These are phyloP conservation scores for Spathaspora girioi DNA, from an alignment of 805 yeast species.

Conservation along the genomic window DNA sequence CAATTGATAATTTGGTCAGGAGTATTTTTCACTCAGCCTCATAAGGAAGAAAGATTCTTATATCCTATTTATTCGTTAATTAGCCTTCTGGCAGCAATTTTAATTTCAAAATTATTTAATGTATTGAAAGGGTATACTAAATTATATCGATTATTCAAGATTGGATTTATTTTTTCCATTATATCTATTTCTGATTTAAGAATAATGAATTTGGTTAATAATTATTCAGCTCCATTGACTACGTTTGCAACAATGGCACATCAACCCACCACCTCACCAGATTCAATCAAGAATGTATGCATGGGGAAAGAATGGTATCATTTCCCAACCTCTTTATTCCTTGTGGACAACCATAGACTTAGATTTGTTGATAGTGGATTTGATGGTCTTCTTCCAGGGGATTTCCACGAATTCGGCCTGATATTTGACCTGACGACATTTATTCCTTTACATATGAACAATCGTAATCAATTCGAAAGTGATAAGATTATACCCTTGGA, in stretches of 20 bases:
- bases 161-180: not conserved
- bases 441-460: constrained; percentile 69
- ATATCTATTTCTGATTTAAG: constrained; percentile 39
- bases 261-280: constrained; percentile 5
- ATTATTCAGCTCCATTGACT: constrained; percentile 71
- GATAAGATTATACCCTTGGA: constrained; percentile 48
- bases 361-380: constrained; percentile 74
- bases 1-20: constrained; percentile 66
- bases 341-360: constrained; percentile 61
- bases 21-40: constrained; percentile 74
- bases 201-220: constrained; percentile 54
- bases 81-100: constrained; percentile 57
- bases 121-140: not conserved
- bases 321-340: constrained; percentile 82
- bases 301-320: constrained; percentile 96
- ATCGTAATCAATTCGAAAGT: constrained; percentile 61
- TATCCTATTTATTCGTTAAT: constrained; percentile 81
- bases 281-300: constrained; percentile 53
- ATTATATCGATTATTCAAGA: not conserved
- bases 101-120: constrained; percentile 19
- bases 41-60: constrained; percentile 88
- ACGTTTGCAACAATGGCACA: constrained; percentile 42
- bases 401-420: constrained; percentile 51
- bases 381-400: constrained; percentile 86
- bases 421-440: constrained; percentile 34